Conservation (phyloP, 2,329 filamentous ascomycete genomes). For the Teratosphaeria gauchensis region DNA sequence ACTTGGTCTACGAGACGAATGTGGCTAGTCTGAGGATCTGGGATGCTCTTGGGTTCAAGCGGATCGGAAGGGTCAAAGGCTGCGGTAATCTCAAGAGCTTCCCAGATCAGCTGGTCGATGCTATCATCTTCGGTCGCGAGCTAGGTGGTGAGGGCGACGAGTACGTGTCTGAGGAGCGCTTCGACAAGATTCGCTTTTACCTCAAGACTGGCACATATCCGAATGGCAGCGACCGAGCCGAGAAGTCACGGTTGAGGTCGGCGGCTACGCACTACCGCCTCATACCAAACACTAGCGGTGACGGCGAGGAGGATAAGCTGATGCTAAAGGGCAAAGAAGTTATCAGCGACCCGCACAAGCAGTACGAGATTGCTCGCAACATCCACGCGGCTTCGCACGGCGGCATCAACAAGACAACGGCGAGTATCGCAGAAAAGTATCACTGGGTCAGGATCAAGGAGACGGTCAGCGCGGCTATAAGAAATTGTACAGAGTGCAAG, state of each 20-base stretch:
- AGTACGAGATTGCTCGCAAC: constrained; percentile 78
- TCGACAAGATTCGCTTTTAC: constrained; percentile 98
- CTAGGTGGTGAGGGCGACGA: constrained; percentile 59
- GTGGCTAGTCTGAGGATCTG: constrained; percentile 82
- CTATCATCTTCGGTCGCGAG: constrained; percentile 53
- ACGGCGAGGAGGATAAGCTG: constrained; percentile 57
- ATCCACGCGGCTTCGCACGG: constrained; percentile 71
- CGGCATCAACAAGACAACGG: constrained; percentile 97
- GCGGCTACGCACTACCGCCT: constrained; percentile 94
- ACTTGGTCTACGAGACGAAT: constrained; percentile 89
- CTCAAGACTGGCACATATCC: constrained; percentile 92
- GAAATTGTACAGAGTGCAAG: constrained; percentile 83
- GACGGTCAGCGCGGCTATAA: constrained; percentile 88
- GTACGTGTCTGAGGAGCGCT: constrained; percentile 86
- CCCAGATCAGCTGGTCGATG: constrained; percentile 38
- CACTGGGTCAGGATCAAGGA: constrained; percentile 99
- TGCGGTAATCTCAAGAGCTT: constrained; percentile 41
- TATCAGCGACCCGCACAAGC: constrained; percentile 75
- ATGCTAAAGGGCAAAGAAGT: constrained; percentile 99
- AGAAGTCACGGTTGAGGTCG: constrained; percentile 88
- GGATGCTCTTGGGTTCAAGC: constrained; percentile 87
- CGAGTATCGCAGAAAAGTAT: constrained; percentile 83
- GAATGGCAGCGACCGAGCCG: constrained; percentile 81
- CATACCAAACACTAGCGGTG: constrained; percentile 37
- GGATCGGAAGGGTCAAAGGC: constrained; percentile 66